A percentile compares a stretch with the other conserved stretches of the same genome.
These are phyloP conservation scores for Cryptosporidium meleagridis DNA, from an alignment of 169 alveolate species.

Conservation along the genomic window DNA sequence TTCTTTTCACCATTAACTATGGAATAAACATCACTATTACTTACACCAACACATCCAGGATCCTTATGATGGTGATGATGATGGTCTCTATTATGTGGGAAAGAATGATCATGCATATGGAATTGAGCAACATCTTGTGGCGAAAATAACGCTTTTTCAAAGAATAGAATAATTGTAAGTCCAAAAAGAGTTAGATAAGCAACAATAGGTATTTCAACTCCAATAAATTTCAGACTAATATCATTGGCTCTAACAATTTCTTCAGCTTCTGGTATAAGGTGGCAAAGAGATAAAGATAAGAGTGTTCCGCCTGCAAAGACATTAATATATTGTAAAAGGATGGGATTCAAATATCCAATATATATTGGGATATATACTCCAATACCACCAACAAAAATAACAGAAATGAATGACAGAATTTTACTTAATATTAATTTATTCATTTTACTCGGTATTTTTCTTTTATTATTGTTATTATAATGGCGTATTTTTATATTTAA, in stretches of 20 bases:
- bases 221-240: constrained; percentile 6
- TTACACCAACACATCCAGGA: constrained; percentile 68
- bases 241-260: constrained; percentile 20
- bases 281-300: constrained; percentile 57
- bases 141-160: constrained; percentile 62
- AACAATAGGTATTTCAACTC: constrained; percentile 52
- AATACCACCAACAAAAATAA: constrained; percentile 48
- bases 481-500: no score
- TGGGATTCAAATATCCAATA: constrained; percentile 59
- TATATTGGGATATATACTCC: constrained; percentile 71
- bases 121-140: constrained; percentile 63
- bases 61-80: constrained; percentile 74
- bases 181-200: constrained; percentile 66
- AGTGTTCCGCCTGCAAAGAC: constrained; percentile 71
- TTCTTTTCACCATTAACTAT: neutral
- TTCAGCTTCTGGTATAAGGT: constrained; percentile 67
- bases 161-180: constrained; percentile 49
- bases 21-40: neutral
- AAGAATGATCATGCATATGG: constrained; percentile 74
- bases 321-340: constrained; percentile 61
- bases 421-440: constrained; percentile 35
- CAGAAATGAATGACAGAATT: constrained; percentile 38
- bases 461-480: no score
- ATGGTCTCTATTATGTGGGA: constrained; percentile 71
- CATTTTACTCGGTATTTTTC: neutral